A percentile compares a stretch with the other conserved stretches of the same genome.
Evolutionary conservation across 2,329 filamentous ascomycete genomes (phyloP).

Genomic region (Apiospora saccharicola): DNA sequence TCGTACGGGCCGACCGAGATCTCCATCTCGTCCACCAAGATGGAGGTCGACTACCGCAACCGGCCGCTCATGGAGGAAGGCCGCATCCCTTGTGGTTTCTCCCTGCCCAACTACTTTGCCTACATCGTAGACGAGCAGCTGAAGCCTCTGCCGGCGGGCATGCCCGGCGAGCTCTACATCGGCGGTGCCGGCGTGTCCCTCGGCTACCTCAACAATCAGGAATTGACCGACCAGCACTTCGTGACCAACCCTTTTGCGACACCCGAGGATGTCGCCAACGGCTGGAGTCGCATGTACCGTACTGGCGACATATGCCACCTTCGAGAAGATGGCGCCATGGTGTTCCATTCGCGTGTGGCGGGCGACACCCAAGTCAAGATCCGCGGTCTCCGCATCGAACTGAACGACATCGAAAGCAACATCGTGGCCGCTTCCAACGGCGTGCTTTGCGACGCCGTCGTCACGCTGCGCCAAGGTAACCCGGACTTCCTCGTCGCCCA

Average conservation of each 20-base stretch:
- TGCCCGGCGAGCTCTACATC: slow-evolving; percentile 28
- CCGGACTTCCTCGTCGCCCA: not conserved
- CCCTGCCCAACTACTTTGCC: slow-evolving; percentile 14
- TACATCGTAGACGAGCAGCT: slow-evolving; percentile 27
- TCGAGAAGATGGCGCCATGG: slow-evolving; percentile 39
- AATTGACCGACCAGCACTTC: slow-evolving; percentile 35
- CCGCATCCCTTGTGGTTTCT: not conserved
- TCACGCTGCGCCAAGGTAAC: not conserved
- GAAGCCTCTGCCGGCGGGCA: slow-evolving; percentile 25
- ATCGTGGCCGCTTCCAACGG: slow-evolving; percentile 11
- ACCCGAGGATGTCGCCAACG: slow-evolving; percentile 25
- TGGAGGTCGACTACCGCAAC: slow-evolving; percentile 6
- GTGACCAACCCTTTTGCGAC: slow-evolving; percentile 30
- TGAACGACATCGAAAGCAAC: slow-evolving; percentile 48
- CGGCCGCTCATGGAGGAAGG: not conserved
- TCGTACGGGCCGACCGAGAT: slow-evolving; percentile 25
- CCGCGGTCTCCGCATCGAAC: slow-evolving; percentile 50
- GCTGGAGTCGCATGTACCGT: slow-evolving; percentile 13
- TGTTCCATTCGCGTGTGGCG: slow-evolving; percentile 43
- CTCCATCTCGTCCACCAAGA: not conserved
- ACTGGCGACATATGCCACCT: slow-evolving; percentile 36
- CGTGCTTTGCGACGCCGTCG: not conserved
- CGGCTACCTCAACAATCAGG: slow-evolving; percentile 43
- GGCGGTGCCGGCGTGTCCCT: slow-evolving; percentile 27
- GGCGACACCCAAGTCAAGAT: slow-evolving; percentile 50